Evolutionary conservation across 306 rosid species (phyloP), one percentile per base, ranked within the genome.

Genomic region (Elaeagnus macrophylla): DNA sequence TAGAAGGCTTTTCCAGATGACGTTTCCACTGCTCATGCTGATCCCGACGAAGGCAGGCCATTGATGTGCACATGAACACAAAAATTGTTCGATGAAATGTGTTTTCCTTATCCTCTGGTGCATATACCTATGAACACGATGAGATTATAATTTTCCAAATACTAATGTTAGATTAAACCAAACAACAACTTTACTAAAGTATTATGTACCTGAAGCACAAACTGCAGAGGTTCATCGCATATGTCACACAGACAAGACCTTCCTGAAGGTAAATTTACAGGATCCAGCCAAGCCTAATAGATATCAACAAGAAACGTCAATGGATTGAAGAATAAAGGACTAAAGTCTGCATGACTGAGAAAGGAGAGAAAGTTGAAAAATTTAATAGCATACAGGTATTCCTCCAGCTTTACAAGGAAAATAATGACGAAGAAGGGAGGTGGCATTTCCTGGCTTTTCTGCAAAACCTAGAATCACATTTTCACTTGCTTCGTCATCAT

Each of bases 371-470:
- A 52, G 20, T 44, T 44, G 3, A 43, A 68, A 50, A 38, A 48
- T 53, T 52, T 16, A 37, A 57, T 47, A 61, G 15, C 65, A 20
- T 76, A 90, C 95, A 37, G 95, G 97, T 52, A 77, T 69, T 17
- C 97, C 94, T 47, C 97, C 95, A 57, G 91, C 94, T 79, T 86
- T 90, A 77, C 91, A 86, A 48, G 91, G 94, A 68, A 90, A 85
- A 35, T 53, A 70, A 39, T 86, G 91, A 25, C 83, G 79, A 35
- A 36, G 42, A 66, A 86, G 94, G 37, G 79, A 81, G 73, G 67
- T 54, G 12, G 56, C 43, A 50, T 65, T 79, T 69, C 79, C 53
- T 0, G 95, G 81, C 70, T 80, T 80, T 61, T 76, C 61, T 7
- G 78, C 40, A 6, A 86, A 86, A 60, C 97, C 97, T 44, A 86